A percentile compares a stretch with the other conserved stretches of the same genome.
phyloP scores from a whole-genome alignment of 306 rosid genomes.

The Hippophae tibetana region DNA sequence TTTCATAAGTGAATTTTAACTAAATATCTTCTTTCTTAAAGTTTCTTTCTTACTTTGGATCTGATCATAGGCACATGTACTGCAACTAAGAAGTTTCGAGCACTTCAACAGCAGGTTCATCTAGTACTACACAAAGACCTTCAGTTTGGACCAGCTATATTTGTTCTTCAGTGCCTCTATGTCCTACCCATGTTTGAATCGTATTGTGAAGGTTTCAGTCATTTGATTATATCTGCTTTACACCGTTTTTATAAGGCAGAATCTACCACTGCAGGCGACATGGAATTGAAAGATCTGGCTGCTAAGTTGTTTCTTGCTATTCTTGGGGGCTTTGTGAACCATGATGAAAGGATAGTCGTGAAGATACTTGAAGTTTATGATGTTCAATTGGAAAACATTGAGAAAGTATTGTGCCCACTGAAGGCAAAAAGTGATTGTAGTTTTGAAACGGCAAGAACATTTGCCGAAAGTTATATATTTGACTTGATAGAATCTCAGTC shows the following conservation, averaged over 20 bases:
- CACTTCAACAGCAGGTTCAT: slow-evolving; percentile 71
- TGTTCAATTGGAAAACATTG: slow-evolving; percentile 49
- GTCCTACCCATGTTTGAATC: slow-evolving; percentile 63
- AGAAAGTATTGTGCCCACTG: slow-evolving; percentile 45
- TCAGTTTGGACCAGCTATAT: slow-evolving; percentile 77
- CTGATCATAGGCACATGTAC: slow-evolving; percentile 61
- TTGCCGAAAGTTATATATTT: slow-evolving; percentile 52
- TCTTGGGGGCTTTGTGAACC: slow-evolving; percentile 54
- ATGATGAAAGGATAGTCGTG: slow-evolving; percentile 60
- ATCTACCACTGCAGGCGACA: slow-evolving; percentile 26
- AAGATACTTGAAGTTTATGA: slow-evolving; percentile 65
- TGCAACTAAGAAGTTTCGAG: slow-evolving; percentile 79
- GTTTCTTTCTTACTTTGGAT: not conserved
- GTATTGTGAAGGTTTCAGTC: slow-evolving; percentile 71
- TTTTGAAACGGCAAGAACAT: slow-evolving; percentile 39
- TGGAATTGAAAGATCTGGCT: slow-evolving; percentile 51
- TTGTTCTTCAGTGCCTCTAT: slow-evolving; percentile 66
- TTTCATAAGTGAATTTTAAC: not conserved
- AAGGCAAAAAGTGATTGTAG: slow-evolving; percentile 27
- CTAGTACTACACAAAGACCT: slow-evolving; percentile 74
- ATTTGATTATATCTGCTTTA: slow-evolving; percentile 67
- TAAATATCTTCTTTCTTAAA: slow-evolving; percentile 2
- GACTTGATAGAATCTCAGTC: slow-evolving; percentile 49
- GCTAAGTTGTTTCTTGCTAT: slow-evolving; percentile 57
- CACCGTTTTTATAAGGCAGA: slow-evolving; percentile 52